Evolutionary conservation across 208 protist genomes (phyloP).

Genomic region (Wallacemonas sp.): DNA sequence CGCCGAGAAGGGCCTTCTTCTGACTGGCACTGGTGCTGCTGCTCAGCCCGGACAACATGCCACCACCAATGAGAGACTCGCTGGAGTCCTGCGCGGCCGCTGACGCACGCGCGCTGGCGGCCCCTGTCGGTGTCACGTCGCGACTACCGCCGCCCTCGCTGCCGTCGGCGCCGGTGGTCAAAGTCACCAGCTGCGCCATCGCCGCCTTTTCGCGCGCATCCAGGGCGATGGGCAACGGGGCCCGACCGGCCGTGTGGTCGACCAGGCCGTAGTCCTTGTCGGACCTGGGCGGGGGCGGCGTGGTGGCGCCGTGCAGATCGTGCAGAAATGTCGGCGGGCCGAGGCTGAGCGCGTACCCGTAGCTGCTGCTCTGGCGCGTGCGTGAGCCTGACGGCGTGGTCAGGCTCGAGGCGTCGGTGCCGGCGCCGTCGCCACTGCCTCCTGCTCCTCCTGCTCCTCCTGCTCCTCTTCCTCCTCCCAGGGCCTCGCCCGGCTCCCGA

Average conservation of each 20-base stretch:
- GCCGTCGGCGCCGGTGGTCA: background rate
- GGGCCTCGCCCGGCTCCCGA: too few species aligned
- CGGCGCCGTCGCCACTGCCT: background rate
- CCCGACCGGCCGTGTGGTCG: background rate
- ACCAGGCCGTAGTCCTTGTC: background rate
- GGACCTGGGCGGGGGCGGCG: background rate
- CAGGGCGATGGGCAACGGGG: background rate
- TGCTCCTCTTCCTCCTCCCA: background rate
- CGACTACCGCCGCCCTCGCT: background rate
- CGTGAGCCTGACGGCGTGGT: background rate
- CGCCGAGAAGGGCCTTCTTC: background rate
- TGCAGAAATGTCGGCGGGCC: slow-evolving; percentile 12
- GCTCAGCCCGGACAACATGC: background rate
- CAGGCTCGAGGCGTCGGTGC: background rate
- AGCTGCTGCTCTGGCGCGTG: slow-evolving; percentile 14
- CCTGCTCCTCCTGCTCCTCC: too few species aligned
- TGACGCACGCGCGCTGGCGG: too few species aligned
- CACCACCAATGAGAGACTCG: too few species aligned
- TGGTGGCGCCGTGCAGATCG: background rate
- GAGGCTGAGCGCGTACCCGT: background rate
- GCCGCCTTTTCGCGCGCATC: slow-evolving; percentile 3
- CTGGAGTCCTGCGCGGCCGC: too few species aligned
- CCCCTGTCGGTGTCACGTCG: background rate
- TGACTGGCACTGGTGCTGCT: background rate
- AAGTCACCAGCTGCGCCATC: background rate